A percentile compares a stretch with the other conserved stretches of the same genome.
Evolutionary conservation across 129 eudicot species (phyloP).

Genomic region (Mikania micrantha): DNA sequence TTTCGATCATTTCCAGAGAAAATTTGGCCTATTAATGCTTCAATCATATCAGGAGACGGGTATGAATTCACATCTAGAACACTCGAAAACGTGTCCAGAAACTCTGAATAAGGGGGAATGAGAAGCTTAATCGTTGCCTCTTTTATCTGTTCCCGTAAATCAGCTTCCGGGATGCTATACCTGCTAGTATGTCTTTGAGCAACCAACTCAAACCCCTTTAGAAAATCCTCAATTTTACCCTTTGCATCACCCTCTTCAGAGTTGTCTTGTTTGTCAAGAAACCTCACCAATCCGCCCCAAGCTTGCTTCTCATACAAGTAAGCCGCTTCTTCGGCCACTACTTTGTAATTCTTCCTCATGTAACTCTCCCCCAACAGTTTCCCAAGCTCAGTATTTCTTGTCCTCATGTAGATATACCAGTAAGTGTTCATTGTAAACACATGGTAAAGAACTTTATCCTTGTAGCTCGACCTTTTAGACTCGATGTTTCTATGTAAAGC

Average conservation of each 20-base stretch:
- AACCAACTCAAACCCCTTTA: conserved; percentile 52
- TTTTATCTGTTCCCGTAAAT: conserved; percentile 61
- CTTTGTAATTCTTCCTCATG: conserved; percentile 65
- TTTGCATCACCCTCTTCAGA: conserved; percentile 26
- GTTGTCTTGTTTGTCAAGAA: conserved; percentile 51
- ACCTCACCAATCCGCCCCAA: conserved; percentile 59
- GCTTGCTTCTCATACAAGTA: conserved; percentile 81
- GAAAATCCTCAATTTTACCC: conserved; percentile 53
- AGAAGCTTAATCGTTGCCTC: conserved; percentile 60
- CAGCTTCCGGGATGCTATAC: conserved; percentile 60
- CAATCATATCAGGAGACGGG: conserved; percentile 41
- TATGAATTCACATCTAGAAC: conserved; percentile 30
- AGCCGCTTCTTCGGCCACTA: conserved; percentile 75
- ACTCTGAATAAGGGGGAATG: conserved; percentile 53
- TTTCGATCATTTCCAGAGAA: conserved; percentile 28
- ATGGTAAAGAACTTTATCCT: conserved; percentile 57
- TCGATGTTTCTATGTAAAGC: conserved; percentile 63
- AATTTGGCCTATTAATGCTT: conserved; percentile 36
- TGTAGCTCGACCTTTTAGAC: conserved; percentile 43
- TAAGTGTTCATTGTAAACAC: conserved; percentile 69
- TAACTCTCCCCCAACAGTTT: conserved; percentile 59
- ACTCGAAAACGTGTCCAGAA: conserved; percentile 32
- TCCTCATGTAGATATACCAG: conserved; percentile 85
- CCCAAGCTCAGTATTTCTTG: conserved; percentile 54
- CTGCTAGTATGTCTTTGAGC: conserved; percentile 39